Percentiles rank a stretch among this genome's conserved stretches.
Evolutionary conservation across 768 basidiomycete species (phyloP).

Genomic region (Cystofilobasidium ferigula): DNA sequence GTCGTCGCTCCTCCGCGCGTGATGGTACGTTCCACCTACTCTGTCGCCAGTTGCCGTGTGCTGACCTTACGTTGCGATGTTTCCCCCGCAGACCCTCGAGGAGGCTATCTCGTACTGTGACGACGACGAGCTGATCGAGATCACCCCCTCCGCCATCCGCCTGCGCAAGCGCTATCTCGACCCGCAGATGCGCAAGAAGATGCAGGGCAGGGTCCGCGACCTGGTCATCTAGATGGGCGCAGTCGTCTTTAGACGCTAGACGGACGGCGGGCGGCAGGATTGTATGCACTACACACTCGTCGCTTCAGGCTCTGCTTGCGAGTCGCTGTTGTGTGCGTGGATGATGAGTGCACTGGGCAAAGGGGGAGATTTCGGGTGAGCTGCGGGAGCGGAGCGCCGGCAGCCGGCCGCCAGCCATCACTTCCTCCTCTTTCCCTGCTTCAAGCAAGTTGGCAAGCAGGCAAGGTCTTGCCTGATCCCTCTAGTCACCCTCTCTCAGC

Average conservation of each 20-base stretch:
- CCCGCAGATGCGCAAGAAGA: not conserved
- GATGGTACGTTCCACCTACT: slow-evolving; percentile 8
- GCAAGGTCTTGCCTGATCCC: too few species aligned
- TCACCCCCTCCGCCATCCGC: slow-evolving; percentile 19
- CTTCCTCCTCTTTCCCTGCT: too few species aligned
- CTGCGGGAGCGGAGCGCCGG: too few species aligned
- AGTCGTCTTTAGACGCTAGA: too few species aligned
- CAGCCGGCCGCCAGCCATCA: too few species aligned
- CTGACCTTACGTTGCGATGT: not conserved
- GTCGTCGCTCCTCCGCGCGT: slow-evolving; percentile 4
- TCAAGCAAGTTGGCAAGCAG: too few species aligned
- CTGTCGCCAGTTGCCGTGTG: not conserved
- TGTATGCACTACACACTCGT: too few species aligned
- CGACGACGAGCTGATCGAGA: slow-evolving; percentile 27
- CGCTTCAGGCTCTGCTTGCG: too few species aligned
- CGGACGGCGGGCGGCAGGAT: too few species aligned
- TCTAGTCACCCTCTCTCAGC: not conserved
- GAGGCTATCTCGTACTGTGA: slow-evolving; percentile 25
- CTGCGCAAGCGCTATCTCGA: slow-evolving; percentile 18
- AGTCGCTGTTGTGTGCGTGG: too few species aligned
- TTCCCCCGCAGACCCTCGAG: slow-evolving; percentile 15
- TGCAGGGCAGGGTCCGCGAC: not conserved
- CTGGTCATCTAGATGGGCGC: not conserved
- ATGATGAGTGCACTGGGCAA: too few species aligned
- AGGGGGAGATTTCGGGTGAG: too few species aligned